A percentile compares a stretch with the other conserved stretches of the same genome.
Evolutionary conservation across 257 asterid species (phyloP).

Genomic region (Vinca minor): DNA sequence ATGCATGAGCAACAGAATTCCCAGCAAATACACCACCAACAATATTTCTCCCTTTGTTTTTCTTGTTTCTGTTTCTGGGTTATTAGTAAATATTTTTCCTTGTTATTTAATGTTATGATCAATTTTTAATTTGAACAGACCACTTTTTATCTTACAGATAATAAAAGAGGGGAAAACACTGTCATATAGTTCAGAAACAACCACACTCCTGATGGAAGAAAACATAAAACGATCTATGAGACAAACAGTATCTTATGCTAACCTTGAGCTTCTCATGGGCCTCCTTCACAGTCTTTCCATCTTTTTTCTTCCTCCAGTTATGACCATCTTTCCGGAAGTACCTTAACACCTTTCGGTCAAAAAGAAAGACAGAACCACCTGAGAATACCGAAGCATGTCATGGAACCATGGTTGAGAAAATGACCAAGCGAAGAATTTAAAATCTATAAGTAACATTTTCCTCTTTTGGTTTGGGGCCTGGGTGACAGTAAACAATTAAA

Average conservation of each 20-base stretch:
- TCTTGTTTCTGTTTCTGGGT: not conserved
- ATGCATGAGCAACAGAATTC: conserved; percentile 10
- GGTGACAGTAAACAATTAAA: not conserved
- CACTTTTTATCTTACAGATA: not conserved
- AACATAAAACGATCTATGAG: not conserved
- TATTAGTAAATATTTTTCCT: not conserved
- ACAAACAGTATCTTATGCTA: conserved; percentile 12
- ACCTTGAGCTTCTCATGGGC: conserved; percentile 98
- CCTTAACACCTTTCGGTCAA: conserved; percentile 84
- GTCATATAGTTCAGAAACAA: not conserved
- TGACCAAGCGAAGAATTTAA: not conserved
- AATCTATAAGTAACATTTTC: too few species aligned
- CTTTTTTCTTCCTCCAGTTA: conserved; percentile 94
- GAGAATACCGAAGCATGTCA: conserved; percentile 21
- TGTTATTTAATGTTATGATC: not conserved
- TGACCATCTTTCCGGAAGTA: conserved; percentile 96
- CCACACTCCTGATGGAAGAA: not conserved
- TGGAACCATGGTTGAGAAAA: conserved; percentile 5
- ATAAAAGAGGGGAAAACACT: not conserved
- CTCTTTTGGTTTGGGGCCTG: not conserved
- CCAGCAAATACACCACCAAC: not conserved
- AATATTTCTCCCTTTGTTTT: not conserved
- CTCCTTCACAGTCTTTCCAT: conserved; percentile 94
- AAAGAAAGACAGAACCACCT: conserved; percentile 98
- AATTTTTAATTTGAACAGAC: not conserved